phyloP scores from a whole-genome alignment of 805 yeast genomes.

The Ogataea degrootiae region DNA sequence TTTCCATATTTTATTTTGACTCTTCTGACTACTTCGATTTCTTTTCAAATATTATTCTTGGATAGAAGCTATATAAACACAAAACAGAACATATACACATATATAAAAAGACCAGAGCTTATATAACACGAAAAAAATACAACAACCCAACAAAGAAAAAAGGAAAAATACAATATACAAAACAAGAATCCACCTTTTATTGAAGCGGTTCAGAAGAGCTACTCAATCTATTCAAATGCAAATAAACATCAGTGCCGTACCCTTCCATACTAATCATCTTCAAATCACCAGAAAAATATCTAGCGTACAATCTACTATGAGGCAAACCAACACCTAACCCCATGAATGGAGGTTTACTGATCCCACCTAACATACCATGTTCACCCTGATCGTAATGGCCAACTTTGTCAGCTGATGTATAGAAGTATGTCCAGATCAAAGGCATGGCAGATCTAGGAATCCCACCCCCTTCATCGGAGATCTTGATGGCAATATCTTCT shows the following conservation, averaged over 20 bases:
- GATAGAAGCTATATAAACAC: too few relatives aligned
- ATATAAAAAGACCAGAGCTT: too few relatives aligned
- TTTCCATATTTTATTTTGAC: too few relatives aligned
- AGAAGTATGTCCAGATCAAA: constrained; percentile 84
- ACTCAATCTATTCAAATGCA: constrained; percentile 77
- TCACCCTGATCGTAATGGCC: constrained; percentile 33
- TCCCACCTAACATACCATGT: constrained; percentile 5
- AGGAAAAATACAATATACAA: background rate
- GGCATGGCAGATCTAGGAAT: constrained; percentile 82
- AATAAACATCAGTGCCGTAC: constrained; percentile 87
- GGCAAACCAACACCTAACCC: constrained; percentile 93
- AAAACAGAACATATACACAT: too few relatives aligned
- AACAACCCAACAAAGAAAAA: background rate
- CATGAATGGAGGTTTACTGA: constrained; percentile 77
- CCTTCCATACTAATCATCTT: constrained; percentile 89
- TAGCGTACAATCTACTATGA: constrained; percentile 76
- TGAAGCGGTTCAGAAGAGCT: constrained; percentile 69
- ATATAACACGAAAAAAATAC: too few relatives aligned
- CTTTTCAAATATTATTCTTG: too few relatives aligned
- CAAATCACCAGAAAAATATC: constrained; percentile 88
- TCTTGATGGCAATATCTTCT: constrained; percentile 86
- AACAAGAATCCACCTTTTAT: constrained; percentile 10
- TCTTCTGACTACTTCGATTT: too few relatives aligned
- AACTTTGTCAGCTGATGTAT: constrained; percentile 77
- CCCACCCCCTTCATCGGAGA: constrained; percentile 93